Percentiles rank a stretch among this genome's conserved stretches.
Conservation (phyloP, 78 protist species). For the Dictyostelium citrinum region DNA sequence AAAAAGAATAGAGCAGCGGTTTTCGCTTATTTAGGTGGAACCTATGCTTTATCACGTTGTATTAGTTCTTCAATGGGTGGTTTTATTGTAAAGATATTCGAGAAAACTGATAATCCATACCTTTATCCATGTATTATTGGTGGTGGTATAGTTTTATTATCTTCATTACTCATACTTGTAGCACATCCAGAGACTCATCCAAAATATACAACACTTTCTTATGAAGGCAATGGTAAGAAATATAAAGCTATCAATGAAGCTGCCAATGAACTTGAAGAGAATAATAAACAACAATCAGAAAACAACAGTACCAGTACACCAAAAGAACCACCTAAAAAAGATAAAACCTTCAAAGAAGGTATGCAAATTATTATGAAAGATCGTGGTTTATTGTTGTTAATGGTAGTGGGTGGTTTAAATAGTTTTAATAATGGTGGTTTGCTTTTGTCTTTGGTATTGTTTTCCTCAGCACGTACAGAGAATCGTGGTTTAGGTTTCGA, state of each 20-base stretch:
- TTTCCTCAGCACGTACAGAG: neutral
- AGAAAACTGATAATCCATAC: constrained; percentile 19
- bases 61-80: constrained; percentile 46
- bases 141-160: constrained; percentile 36
- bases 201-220: constrained; percentile 1
- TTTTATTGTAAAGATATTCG: constrained; percentile 3
- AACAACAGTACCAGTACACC: neutral
- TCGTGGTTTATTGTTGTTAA: neutral
- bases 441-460: constrained; percentile 9
- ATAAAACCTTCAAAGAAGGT: constrained; percentile 17
- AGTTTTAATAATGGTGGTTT: constrained; percentile 63
- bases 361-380: constrained; percentile 11
- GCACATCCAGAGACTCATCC: constrained; percentile 72
- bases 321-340: neutral
- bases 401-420: constrained; percentile 37
- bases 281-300: neutral
- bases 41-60: constrained; percentile 64
- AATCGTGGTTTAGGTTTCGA: constrained; percentile 36
- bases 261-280: neutral
- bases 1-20: constrained; percentile 48
- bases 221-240: neutral
- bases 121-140: constrained; percentile 59
- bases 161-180: neutral
- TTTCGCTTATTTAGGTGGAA: constrained; percentile 66
- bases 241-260: neutral